Percentiles rank a stretch among this genome's conserved stretches.
phyloP scores from a whole-genome alignment of 805 yeast species.

The Lipomyces kockii region DNA sequence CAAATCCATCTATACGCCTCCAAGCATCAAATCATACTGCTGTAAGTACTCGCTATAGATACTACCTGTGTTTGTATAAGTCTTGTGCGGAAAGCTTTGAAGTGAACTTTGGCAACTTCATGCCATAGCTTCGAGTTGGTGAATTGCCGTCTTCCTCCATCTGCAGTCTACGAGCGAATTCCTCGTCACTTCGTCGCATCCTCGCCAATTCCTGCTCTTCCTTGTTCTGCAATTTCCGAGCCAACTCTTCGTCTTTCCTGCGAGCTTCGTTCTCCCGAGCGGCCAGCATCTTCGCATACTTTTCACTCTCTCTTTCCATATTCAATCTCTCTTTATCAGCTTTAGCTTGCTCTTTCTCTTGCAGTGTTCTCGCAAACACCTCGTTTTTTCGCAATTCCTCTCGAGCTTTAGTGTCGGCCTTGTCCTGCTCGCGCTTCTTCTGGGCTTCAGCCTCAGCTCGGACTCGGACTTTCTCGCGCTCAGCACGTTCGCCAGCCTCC shows the following conservation, averaged over 20 bases:
- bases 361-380: background rate
- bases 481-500: background rate
- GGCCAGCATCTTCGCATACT: background rate
- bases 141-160: background rate
- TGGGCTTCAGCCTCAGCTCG: background rate
- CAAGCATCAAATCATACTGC: background rate
- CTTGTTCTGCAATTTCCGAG: background rate
- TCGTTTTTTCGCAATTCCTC: background rate
- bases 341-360: background rate
- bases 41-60: background rate
- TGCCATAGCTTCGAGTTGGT: background rate
- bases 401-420: background rate
- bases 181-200: background rate
- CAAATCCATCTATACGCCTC: no score
- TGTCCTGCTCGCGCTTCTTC: constrained; percentile 1
- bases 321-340: background rate
- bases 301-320: background rate
- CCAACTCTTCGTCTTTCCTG: constrained; percentile 1
- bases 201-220: background rate
- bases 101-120: background rate
- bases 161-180: background rate
- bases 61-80: background rate
- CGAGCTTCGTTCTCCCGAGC: background rate
- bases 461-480: background rate
- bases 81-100: background rate